phyloP scores from a whole-genome alignment of 495 filamentous ascomycete genomes.

The Podospora pseudopauciseta region DNA sequence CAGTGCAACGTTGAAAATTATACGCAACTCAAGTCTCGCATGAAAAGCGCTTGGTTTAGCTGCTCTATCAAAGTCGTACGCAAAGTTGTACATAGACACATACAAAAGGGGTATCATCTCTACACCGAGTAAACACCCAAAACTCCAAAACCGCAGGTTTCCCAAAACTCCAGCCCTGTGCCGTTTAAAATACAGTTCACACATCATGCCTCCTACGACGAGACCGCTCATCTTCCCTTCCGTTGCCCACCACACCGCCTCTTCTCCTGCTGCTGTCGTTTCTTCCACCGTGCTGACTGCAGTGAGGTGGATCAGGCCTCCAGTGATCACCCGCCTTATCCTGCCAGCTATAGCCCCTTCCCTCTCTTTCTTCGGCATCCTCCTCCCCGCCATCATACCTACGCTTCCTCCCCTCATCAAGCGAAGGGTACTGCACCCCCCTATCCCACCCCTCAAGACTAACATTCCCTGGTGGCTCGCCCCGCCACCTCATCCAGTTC shows the following conservation, averaged over 20 bases:
- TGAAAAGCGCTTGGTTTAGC: no score
- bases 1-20: no score
- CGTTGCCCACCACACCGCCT: not conserved
- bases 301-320: not conserved
- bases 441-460: slow-evolving; percentile 75
- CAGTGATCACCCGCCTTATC: not conserved
- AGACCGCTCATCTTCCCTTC: slow-evolving; percentile 8
- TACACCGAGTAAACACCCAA: not conserved
- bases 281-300: no score
- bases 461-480: slow-evolving; percentile 25
- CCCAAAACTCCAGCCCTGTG: no score
- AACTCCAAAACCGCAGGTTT: not conserved
- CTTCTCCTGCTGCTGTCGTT: not conserved
- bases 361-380: slow-evolving; percentile 5
- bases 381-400: not conserved
- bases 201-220: not conserved
- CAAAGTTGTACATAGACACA: not conserved
- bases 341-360: not conserved
- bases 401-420: not conserved
- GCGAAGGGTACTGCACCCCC: slow-evolving; percentile 63
- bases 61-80: no score
- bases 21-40: no score
- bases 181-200: not conserved
- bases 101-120: not conserved
- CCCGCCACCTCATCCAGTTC: slow-evolving; percentile 79